Conservation (phyloP, 371 early-diverging fungal genomes). For the Dinochytrium kinnereticum region DNA sequence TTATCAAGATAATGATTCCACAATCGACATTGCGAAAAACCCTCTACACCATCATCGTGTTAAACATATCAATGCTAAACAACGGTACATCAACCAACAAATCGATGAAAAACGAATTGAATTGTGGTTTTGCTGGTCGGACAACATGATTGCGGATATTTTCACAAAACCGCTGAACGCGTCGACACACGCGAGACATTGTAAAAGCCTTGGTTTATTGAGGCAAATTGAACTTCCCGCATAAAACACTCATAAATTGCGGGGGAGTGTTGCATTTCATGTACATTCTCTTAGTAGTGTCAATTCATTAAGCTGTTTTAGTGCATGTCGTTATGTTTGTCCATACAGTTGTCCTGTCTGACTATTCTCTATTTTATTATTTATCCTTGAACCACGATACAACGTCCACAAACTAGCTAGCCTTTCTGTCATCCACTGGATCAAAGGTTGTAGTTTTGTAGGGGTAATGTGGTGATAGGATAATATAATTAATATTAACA, state of each 20-base stretch:
- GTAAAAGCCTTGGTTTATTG: neutral
- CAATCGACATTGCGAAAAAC: conserved; percentile 2
- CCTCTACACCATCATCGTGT: neutral
- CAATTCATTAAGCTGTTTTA: no score
- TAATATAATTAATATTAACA: no score
- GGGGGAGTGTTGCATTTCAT: conserved; percentile 9
- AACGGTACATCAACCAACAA: neutral
- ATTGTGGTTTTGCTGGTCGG: conserved; percentile 17
- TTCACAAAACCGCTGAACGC: conserved; percentile 17
- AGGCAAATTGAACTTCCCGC: neutral
- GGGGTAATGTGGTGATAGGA: no score
- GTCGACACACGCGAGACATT: neutral
- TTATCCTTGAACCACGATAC: no score
- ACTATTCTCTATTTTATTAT: no score
- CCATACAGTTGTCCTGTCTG: no score
- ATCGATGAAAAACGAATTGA: conserved; percentile 7
- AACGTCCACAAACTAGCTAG: no score
- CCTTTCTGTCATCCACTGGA: no score
- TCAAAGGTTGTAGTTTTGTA: no score
- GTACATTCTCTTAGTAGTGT: no score
- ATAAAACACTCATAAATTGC: neutral
- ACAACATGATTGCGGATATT: conserved; percentile 26
- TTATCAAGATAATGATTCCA: conserved; percentile 13
- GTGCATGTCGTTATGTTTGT: no score
- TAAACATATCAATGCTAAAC: conserved; percentile 9